A percentile compares a stretch with the other conserved stretches of the same genome.
phyloP scores from a whole-genome alignment of 2,329 filamentous ascomycete species.

The Neonectria punicea region DNA sequence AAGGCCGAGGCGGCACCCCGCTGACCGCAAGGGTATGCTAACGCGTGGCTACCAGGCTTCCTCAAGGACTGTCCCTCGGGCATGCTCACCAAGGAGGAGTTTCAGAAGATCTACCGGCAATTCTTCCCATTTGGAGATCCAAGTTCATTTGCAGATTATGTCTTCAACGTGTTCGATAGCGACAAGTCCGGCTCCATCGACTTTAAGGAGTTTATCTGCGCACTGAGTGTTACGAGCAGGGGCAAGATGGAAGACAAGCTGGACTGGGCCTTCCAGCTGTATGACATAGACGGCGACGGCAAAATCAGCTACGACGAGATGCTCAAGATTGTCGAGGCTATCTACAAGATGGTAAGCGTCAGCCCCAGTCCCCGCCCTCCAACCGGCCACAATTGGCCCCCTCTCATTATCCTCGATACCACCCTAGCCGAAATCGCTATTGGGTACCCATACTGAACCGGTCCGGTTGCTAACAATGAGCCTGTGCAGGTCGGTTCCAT shows the following conservation, averaged over 20 bases:
- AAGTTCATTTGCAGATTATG: conserved; percentile 96
- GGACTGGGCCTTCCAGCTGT: conserved; percentile 99
- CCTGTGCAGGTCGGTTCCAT: conserved; percentile 86
- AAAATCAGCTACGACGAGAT: conserved; percentile 99
- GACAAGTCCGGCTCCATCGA: conserved; percentile 98
- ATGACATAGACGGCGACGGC: conserved; percentile 98
- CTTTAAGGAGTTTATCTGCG: conserved; percentile 99
- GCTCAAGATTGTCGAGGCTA: conserved; percentile 97
- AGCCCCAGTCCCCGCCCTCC: neutral
- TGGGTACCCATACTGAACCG: neutral
- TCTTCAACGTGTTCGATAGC: conserved; percentile 98
- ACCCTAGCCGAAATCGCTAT: neutral
- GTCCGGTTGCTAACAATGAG: conserved; percentile 21
- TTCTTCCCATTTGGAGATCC: conserved; percentile 99
- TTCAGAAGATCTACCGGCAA: conserved; percentile 99
- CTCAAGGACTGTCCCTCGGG: conserved; percentile 97
- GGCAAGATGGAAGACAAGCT: conserved; percentile 99
- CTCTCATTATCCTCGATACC: neutral
- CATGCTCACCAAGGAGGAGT: conserved; percentile 97
- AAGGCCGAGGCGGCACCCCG: neutral
- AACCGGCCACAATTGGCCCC: neutral
- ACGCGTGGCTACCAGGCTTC: conserved; percentile 72
- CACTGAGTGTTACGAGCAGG: conserved; percentile 93
- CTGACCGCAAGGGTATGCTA: conserved; percentile 21
- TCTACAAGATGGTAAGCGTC: conserved; percentile 93